Evolutionary conservation across 2,329 filamentous ascomycete genomes (phyloP).

Genomic region (Alternaria dauci): DNA sequence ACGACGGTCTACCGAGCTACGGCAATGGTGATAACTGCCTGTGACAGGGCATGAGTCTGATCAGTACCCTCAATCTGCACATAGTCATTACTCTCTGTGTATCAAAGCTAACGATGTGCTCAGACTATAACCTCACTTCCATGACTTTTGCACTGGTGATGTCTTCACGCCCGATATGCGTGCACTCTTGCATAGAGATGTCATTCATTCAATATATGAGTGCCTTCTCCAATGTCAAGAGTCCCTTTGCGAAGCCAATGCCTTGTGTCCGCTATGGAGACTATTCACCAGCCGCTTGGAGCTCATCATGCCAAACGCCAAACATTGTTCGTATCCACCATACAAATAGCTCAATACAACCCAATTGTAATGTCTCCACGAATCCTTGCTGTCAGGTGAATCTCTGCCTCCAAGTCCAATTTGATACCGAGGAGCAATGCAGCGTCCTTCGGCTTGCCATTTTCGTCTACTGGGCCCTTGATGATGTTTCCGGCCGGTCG

Average conservation of each 20-base stretch:
- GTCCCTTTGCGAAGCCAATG: neutral
- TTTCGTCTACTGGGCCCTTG: slow-evolving; percentile 64
- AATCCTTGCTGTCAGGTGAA: slow-evolving; percentile 67
- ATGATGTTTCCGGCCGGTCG: slow-evolving; percentile 58
- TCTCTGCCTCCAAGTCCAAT: slow-evolving; percentile 69
- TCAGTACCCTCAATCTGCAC: slow-evolving; percentile 13
- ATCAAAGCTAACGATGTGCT: slow-evolving; percentile 16
- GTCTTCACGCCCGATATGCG: neutral
- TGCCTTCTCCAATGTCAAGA: neutral
- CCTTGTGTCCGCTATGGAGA: neutral
- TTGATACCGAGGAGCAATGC: slow-evolving; percentile 69
- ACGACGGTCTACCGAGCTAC: slow-evolving; percentile 89
- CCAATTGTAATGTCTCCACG: slow-evolving; percentile 69
- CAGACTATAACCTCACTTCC: neutral
- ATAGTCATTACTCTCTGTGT: neutral
- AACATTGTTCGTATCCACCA: neutral
- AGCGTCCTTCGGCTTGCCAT: slow-evolving; percentile 66
- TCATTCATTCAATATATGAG: neutral
- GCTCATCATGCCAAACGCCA: neutral
- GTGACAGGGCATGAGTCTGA: slow-evolving; percentile 71
- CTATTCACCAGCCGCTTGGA: neutral
- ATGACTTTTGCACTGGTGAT: neutral
- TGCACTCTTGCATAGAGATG: neutral
- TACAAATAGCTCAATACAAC: slow-evolving; percentile 57
- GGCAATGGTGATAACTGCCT: slow-evolving; percentile 81